Conservation (phyloP, 2,329 filamentous ascomycete species). For the Aureobasidium sp. region DNA sequence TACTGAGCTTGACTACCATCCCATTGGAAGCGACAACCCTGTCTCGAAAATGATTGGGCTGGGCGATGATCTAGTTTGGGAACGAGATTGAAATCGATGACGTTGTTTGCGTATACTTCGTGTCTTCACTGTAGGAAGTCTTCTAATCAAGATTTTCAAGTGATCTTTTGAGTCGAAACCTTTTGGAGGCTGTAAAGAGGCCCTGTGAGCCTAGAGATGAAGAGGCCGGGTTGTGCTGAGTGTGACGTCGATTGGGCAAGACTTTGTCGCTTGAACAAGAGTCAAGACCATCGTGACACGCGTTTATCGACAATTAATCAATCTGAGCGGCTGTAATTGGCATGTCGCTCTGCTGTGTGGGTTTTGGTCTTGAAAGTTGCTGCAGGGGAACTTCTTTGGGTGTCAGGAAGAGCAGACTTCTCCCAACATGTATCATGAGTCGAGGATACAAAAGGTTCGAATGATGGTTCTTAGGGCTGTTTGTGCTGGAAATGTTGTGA, state of each 20-base stretch:
- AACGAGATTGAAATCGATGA: not conserved
- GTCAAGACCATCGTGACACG: not conserved
- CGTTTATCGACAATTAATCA: conserved; percentile 3
- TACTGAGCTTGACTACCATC: not conserved
- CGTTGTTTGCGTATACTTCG: not conserved
- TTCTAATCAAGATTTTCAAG: not conserved
- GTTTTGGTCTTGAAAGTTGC: not conserved
- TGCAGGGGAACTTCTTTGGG: not conserved
- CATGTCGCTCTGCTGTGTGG: not conserved
- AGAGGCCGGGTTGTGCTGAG: not conserved
- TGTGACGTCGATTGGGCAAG: conserved; percentile 5
- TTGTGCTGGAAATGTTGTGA: not conserved
- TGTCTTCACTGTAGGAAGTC: not conserved
- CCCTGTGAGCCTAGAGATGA: not conserved
- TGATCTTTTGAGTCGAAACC: not conserved
- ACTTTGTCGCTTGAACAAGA: not conserved
- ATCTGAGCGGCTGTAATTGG: not conserved
- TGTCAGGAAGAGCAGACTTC: not conserved
- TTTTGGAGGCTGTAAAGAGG: not conserved
- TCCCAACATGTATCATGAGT: not conserved
- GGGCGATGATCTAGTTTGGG: not conserved
- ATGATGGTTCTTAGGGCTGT: not conserved
- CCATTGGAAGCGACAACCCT: not conserved
- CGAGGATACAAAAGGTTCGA: not conserved
- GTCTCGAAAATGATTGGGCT: not conserved